These are phyloP conservation scores for Tolypocladium endophyticum DNA, from an alignment of 2,329 filamentous ascomycete species.

Conservation along the genomic window DNA sequence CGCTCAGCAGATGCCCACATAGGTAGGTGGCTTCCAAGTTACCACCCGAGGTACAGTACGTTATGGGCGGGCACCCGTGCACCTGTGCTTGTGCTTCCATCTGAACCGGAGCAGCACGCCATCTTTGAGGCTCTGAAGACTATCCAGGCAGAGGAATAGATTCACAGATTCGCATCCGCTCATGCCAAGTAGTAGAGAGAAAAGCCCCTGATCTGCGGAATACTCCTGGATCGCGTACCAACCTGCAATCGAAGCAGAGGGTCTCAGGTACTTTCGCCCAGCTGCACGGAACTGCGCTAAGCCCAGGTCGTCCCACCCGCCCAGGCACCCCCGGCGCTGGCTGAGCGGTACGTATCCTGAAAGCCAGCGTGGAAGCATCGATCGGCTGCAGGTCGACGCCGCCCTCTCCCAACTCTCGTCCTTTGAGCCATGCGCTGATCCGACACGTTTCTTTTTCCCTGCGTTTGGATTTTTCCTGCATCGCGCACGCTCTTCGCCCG, in stretches of 20 bases:
- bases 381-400: neutral
- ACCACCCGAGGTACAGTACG: too few species aligned
- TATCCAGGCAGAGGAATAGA: neutral
- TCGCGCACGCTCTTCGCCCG: neutral
- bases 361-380: slow-evolving; percentile 3
- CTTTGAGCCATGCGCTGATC: neutral
- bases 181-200: neutral
- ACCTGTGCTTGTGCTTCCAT: neutral
- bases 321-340: neutral
- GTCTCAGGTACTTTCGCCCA: neutral
- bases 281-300: neutral
- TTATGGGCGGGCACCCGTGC: too few species aligned
- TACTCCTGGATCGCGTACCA: too few species aligned
- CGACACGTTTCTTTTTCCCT: neutral
- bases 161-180: neutral
- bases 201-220: too few species aligned
- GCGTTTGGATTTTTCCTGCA: neutral
- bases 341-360: neutral
- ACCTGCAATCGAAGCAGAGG: neutral
- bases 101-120: too few species aligned
- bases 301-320: neutral
- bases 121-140: neutral
- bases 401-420: neutral
- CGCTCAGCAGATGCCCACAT: neutral
- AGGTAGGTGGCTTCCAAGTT: too few species aligned